Evolutionary conservation across 768 basidiomycete genomes (phyloP).

Genomic region (Gautieria morchelliformis): DNA sequence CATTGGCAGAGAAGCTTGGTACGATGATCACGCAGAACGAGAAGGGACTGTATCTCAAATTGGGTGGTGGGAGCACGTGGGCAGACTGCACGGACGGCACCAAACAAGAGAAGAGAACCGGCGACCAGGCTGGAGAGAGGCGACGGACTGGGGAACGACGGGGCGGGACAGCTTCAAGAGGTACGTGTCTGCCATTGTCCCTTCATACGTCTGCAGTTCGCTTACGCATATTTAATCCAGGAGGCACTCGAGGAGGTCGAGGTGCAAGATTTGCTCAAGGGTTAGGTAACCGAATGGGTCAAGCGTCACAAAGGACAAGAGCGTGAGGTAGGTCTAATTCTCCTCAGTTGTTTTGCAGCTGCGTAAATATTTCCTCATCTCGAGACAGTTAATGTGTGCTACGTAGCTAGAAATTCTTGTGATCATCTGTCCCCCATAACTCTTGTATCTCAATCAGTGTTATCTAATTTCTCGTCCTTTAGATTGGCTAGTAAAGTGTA

Average conservation of each 20-base stretch:
- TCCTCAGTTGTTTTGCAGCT: too few relatives aligned
- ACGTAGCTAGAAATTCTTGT: too few relatives aligned
- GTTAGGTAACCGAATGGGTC: slow-evolving; percentile 64
- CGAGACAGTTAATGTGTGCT: not conserved
- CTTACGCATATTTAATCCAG: not conserved
- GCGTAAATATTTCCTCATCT: not conserved
- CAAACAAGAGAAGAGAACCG: slow-evolving; percentile 64
- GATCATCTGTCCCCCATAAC: slow-evolving; percentile 11
- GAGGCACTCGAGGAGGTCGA: slow-evolving; percentile 51
- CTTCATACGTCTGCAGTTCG: not conserved
- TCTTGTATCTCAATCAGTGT: slow-evolving; percentile 37
- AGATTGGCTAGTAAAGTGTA: slow-evolving; percentile 1
- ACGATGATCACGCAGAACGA: slow-evolving; percentile 88
- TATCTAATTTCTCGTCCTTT: slow-evolving; percentile 38
- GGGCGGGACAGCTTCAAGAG: slow-evolving; percentile 29
- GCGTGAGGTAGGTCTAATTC: not conserved
- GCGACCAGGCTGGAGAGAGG: slow-evolving; percentile 71
- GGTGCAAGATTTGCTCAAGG: slow-evolving; percentile 79
- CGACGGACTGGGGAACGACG: slow-evolving; percentile 66
- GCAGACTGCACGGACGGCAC: slow-evolving; percentile 56
- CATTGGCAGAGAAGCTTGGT: slow-evolving; percentile 80
- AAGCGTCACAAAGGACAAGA: slow-evolving; percentile 8
- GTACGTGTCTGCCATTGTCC: not conserved
- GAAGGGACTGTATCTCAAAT: slow-evolving; percentile 76
- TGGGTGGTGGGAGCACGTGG: slow-evolving; percentile 60